phyloP scores from a whole-genome alignment of 495 filamentous ascomycete genomes.

The Geoglossum glabrum region DNA sequence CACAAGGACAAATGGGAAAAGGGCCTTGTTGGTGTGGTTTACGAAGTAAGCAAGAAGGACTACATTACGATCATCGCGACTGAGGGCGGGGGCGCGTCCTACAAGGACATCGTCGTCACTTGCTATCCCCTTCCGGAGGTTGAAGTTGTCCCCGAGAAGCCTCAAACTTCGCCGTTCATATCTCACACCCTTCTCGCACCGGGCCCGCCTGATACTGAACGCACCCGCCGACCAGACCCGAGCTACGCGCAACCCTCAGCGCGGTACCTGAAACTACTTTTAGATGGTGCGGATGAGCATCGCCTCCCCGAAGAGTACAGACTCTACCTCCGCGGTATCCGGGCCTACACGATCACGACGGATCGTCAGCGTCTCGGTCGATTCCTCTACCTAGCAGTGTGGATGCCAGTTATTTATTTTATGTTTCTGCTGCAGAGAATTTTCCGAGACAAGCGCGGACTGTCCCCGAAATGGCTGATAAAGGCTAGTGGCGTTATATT shows the following conservation, averaged over 20 bases:
- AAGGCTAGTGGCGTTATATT: conserved; percentile 26
- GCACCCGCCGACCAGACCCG: conserved; percentile 33
- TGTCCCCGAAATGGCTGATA: conserved; percentile 45
- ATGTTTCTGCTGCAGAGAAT: conserved; percentile 26
- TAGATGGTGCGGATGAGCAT: conserved; percentile 57
- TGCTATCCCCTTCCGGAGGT: conserved; percentile 38
- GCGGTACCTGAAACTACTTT: conserved; percentile 63
- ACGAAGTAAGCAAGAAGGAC: conserved; percentile 69
- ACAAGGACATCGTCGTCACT: conserved; percentile 61
- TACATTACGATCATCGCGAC: conserved; percentile 74
- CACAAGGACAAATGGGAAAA: conserved; percentile 43
- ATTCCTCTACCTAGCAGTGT: conserved; percentile 35
- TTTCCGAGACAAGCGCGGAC: conserved; percentile 42
- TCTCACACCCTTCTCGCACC: conserved; percentile 43
- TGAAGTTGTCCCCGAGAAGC: conserved; percentile 13
- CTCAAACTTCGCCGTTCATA: conserved; percentile 25
- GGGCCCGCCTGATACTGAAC: background rate
- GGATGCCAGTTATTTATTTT: conserved; percentile 35
- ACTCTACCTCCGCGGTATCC: conserved; percentile 41
- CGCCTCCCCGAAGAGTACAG: conserved; percentile 54
- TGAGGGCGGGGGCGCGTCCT: conserved; percentile 67
- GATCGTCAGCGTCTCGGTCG: conserved; percentile 42
- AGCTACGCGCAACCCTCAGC: conserved; percentile 61
- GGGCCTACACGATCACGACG: conserved; percentile 48
- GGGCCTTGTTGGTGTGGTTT: conserved; percentile 78